Base-by-base conservation (phyloP, 106 monocot genomes). In the Chionographis japonica region DNA sequence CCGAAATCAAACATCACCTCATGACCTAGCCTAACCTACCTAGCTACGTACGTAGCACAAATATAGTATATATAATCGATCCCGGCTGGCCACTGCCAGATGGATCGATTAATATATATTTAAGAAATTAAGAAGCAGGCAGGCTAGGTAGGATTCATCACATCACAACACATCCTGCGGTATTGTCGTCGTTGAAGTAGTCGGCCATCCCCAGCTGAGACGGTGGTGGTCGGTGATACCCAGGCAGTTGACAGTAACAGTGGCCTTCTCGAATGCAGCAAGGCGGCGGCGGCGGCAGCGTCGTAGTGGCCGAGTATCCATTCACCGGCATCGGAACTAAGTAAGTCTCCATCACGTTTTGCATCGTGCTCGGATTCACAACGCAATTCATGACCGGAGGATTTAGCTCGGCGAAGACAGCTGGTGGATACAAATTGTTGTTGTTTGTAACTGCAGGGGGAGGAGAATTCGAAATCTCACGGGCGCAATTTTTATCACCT, bases 131-230 rank as follows among this genome's bases (percentile, higher is more conserved):
- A 5, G 46, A 46, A 46, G 46, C 9, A 46, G 46, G 46, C 9
- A n/a, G n/a, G n/a, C n/a, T n/a, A n/a, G n/a, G n/a, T 46, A 46
- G 5, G 46, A 46, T 46, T 10, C 27, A 27, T 38, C 72, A 94
- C 94, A 94, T 94, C 6, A 94, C 71, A 38, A 43, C 15, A 64
- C 94, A 94, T 37, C 94, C 90, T 35, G 65, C 77, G 0, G 94
- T 83, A 63, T 94, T 94, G 10, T 94, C 94, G 51, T 94, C 94
- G 57, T 85, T 85, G 84, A 94, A 94, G 76, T 85, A 94, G 56
- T 94, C 90, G 2, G 54, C 57, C 17, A 93, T 67, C 78, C 3
- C 69, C 61, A 17, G 75, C 49, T 55, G 73, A 54, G 68, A 40
- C 39, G 68, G 78, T 37, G 50, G 72, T 12, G 50, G 56, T 7